Evolutionary conservation across 352 stramenopile genomes (phyloP).

Genomic region (Globisporangium okanoganense): DNA sequence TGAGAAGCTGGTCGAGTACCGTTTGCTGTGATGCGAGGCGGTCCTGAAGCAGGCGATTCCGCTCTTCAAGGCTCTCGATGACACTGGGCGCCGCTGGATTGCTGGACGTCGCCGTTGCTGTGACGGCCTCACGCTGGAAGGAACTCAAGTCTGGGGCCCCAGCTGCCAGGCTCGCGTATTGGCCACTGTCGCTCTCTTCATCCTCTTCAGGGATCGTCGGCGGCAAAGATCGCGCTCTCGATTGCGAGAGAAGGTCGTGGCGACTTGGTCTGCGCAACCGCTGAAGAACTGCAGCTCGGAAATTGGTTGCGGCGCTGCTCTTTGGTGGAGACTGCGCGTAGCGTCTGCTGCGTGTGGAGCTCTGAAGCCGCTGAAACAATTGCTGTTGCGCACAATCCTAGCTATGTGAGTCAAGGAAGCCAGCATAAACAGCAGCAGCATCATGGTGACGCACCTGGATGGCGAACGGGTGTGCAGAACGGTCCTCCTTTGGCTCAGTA

Average conservation of each 20-base stretch:
- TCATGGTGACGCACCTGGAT: background rate
- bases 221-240: background rate
- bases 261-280: conserved; percentile 9
- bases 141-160: background rate
- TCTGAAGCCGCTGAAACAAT: background rate
- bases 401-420: background rate
- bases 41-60: conserved; percentile 29
- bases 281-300: conserved; percentile 21
- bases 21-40: conserved; percentile 31
- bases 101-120: background rate
- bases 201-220: conserved; percentile 10
- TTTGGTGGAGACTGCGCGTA: background rate
- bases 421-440: background rate
- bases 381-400: background rate
- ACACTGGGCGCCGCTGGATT: background rate
- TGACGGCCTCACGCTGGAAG: background rate
- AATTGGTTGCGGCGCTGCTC: background rate
- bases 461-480: background rate
- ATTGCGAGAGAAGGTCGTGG: background rate
- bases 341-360: background rate
- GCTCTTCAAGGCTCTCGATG: conserved; percentile 19
- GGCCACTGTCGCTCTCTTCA: conserved; percentile 11
- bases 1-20: conserved; percentile 28
- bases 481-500: background rate
- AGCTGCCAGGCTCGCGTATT: background rate